These are phyloP conservation scores for Candolleomyces aberdarensis DNA, from an alignment of 768 basidiomycete species.

Conservation along the genomic window DNA sequence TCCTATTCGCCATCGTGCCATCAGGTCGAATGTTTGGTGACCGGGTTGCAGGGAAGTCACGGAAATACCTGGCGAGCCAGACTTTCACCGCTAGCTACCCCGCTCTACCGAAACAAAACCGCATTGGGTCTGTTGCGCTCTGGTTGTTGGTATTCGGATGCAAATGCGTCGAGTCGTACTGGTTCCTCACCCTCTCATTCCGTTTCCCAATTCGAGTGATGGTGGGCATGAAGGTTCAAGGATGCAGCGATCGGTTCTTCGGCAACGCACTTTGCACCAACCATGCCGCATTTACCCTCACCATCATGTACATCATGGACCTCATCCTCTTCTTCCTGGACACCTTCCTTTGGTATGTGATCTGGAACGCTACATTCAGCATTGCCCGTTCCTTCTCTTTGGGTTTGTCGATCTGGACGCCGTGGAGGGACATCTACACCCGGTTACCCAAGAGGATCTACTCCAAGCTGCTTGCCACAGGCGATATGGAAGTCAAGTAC, in stretches of 20 bases:
- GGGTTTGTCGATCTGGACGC: constrained; percentile 97
- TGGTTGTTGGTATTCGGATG: constrained; percentile 95
- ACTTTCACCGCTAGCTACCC: constrained; percentile 98
- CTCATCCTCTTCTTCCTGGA: constrained; percentile 96
- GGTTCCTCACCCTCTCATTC: constrained; percentile 96
- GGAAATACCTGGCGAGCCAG: constrained; percentile 97
- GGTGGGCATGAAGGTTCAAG: constrained; percentile 95
- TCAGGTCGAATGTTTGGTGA: constrained; percentile 99
- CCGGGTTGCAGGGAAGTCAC: constrained; percentile 88
- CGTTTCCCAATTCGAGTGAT: constrained; percentile 90
- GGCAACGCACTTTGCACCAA: constrained; percentile 83
- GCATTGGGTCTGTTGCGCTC: constrained; percentile 75
- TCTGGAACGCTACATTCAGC: constrained; percentile 96
- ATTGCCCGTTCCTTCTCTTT: constrained; percentile 85
- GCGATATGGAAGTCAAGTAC: constrained; percentile 97
- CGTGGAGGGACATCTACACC: constrained; percentile 97
- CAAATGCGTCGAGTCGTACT: constrained; percentile 97
- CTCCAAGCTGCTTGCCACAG: constrained; percentile 89
- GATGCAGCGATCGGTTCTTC: constrained; percentile 84
- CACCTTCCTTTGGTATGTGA: constrained; percentile 99
- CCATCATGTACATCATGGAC: constrained; percentile 99
- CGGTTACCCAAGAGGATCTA: constrained; percentile 96
- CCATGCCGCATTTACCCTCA: constrained; percentile 91
- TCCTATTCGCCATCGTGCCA: constrained; percentile 89
- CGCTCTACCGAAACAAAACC: constrained; percentile 52